Evolutionary conservation across 2,329 filamentous ascomycete species (phyloP).

Genomic region (Trichoderma sp.): DNA sequence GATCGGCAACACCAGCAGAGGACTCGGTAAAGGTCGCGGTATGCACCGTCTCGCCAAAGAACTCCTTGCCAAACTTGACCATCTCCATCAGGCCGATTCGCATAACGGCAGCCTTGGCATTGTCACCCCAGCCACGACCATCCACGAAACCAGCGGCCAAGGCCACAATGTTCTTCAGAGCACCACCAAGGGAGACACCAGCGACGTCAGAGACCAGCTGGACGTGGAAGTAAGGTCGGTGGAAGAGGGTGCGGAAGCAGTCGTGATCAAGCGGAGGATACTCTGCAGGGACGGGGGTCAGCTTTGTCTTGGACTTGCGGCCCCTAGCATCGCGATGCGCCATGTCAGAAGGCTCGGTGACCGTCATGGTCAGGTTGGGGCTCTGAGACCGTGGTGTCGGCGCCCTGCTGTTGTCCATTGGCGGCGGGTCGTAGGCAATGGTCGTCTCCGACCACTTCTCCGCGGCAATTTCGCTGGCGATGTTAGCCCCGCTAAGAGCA

Average conservation of each 20-base stretch:
- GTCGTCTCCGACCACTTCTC: conserved; percentile 99
- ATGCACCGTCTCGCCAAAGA: conserved; percentile 80
- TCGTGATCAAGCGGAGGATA: conserved; percentile 85
- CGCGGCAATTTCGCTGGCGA: conserved; percentile 87
- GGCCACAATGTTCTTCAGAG: conserved; percentile 95
- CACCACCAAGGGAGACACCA: conserved; percentile 89
- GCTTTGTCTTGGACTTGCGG: conserved; percentile 62
- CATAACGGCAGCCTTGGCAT: conserved; percentile 98
- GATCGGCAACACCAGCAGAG: conserved; percentile 88
- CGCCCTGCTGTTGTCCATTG: conserved; percentile 73
- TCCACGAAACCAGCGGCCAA: conserved; percentile 93
- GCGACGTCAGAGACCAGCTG: conserved; percentile 93
- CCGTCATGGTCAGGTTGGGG: conserved; percentile 47
- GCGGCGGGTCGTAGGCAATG: conserved; percentile 90
- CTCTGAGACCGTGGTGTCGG: conserved; percentile 53
- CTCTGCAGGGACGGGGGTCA: conserved; percentile 73
- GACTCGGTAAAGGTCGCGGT: conserved; percentile 94
- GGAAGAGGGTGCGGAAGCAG: conserved; percentile 82
- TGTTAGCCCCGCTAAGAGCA: conserved; percentile 92
- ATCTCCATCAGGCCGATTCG: conserved; percentile 93
- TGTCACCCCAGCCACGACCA: conserved; percentile 95
- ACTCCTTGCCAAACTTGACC: conserved; percentile 91
- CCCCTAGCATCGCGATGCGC: conserved; percentile 69
- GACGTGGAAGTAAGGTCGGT: conserved; percentile 96
- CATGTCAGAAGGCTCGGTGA: conserved; percentile 53